phyloP scores from a whole-genome alignment of 192 early-diverging fungal species.

The Chytriomyces sp. region DNA sequence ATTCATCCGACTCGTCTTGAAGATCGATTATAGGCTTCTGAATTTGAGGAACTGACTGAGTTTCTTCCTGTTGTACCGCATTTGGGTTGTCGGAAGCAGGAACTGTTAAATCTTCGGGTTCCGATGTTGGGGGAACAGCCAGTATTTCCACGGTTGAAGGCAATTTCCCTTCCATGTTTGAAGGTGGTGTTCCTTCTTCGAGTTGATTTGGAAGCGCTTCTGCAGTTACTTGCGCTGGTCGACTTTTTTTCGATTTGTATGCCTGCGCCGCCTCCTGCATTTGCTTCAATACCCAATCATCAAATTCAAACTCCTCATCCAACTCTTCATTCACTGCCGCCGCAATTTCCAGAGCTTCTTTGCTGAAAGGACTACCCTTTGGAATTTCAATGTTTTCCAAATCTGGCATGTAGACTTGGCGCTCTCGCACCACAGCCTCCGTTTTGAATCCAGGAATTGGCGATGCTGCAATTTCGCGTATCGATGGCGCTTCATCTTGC shows the following conservation, averaged over 20 bases:
- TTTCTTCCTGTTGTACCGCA: neutral
- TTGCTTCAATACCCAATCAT: slow-evolving; percentile 22
- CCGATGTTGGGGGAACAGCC: neutral
- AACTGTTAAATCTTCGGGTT: neutral
- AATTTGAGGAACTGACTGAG: neutral
- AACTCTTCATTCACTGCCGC: neutral
- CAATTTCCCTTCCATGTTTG: too few species aligned
- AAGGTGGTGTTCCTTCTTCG: neutral
- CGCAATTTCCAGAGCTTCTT: neutral
- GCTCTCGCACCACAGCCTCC: slow-evolving; percentile 16
- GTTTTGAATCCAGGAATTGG: slow-evolving; percentile 21
- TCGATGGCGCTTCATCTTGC: slow-evolving; percentile 9
- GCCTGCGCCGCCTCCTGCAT: slow-evolving; percentile 32
- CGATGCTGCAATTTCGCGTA: slow-evolving; percentile 4
- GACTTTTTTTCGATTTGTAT: slow-evolving; percentile 4
- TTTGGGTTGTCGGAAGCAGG: neutral
- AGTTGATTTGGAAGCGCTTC: neutral
- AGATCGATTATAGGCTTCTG: neutral
- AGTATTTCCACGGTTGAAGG: too few species aligned
- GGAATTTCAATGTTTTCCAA: slow-evolving; percentile 27
- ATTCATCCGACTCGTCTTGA: neutral
- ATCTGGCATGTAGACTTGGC: slow-evolving; percentile 17
- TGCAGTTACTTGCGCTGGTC: neutral
- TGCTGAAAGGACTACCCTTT: slow-evolving; percentile 18
- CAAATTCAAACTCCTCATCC: slow-evolving; percentile 18